Conservation (phyloP, 495 filamentous ascomycete species). For the Hypomontagnella submonticulosa region DNA sequence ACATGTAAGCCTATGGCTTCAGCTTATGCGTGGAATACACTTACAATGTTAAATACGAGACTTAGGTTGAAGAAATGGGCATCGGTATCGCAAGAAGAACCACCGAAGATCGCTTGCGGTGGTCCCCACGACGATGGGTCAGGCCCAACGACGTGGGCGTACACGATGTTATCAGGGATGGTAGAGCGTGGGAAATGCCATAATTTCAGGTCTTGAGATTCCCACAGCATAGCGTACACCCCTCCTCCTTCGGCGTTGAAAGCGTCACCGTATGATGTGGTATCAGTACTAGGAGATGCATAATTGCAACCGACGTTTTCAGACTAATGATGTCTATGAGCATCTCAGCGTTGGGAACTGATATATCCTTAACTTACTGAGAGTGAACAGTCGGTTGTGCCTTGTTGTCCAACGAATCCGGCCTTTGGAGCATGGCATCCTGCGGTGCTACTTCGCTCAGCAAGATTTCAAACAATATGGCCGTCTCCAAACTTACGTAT, state of each 20-base stretch:
- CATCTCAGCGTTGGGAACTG: background rate
- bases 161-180: slow-evolving; percentile 68
- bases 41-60: slow-evolving; percentile 45
- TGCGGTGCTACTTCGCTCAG: slow-evolving; percentile 56
- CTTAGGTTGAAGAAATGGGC: slow-evolving; percentile 47
- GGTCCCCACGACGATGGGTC: slow-evolving; percentile 70
- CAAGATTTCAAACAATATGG: slow-evolving; percentile 57
- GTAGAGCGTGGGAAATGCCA: slow-evolving; percentile 73
- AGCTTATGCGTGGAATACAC: background rate
- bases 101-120: slow-evolving; percentile 56
- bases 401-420: slow-evolving; percentile 48
- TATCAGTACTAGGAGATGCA: slow-evolving; percentile 40
- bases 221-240: slow-evolving; percentile 74
- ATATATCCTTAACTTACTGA: slow-evolving; percentile 24
- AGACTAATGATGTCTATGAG: slow-evolving; percentile 21
- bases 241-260: slow-evolving; percentile 77
- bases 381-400: slow-evolving; percentile 34
- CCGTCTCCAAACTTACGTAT: slow-evolving; percentile 59
- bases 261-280: slow-evolving; percentile 64
- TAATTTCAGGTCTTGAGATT: slow-evolving; percentile 68
- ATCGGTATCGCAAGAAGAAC: slow-evolving; percentile 39
- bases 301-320: slow-evolving; percentile 44
- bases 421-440: slow-evolving; percentile 53
- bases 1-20: slow-evolving; percentile 9
- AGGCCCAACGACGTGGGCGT: slow-evolving; percentile 60